Base-by-base conservation (phyloP, 305 asterid genomes). In the Fraxinus velutina region DNA sequence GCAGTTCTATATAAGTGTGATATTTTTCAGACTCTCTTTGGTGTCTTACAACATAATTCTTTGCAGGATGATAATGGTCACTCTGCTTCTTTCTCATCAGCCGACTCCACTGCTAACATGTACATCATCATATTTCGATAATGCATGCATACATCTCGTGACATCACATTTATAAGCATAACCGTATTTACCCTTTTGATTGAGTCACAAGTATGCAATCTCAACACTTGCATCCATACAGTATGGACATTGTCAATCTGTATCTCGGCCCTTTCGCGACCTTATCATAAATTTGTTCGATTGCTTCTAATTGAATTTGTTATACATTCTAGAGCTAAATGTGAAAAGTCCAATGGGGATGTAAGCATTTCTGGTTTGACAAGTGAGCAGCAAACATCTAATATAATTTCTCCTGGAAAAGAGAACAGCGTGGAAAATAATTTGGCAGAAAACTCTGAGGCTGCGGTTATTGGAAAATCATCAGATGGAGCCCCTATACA, bases 51-150 rank as follows among this genome's bases (percentile, higher is more conserved):
- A 84, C 64, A 81, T 78, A 50, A 84, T 78, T 83, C 82, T 89
- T 86, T 73, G 22, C 93, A 94, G 97, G 98, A 92, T 77, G 95
- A 91, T 39, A 89, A 85, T 84, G 85, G 84, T 79, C 88, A 30
- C 37, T 78, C 88, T 19, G 80, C 93, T 52, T 88, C 92, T 83
- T 79, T 81, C 78, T 82, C 91, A 73, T 81, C 90, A 44, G 85
- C 87, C 34, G 90, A 87, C 72, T 88, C 89, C 68, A 37, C 86
- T 77, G 78, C 62, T 82, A 82, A 86, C 87, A 81, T 39, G 98
- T 94, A 90, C 39, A 92, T 85, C 62, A 3, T 86, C 83, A 73
- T 80, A 76, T 80, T 81, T 76, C 73, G 52, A 36, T 71, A 80
- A 47, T 73, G 77, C 47, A 30, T 17, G 19, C 10, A 33, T 32